These are phyloP conservation scores for Halophytophthora batemanensis DNA, from an alignment of 352 stramenopile species.

Conservation along the genomic window DNA sequence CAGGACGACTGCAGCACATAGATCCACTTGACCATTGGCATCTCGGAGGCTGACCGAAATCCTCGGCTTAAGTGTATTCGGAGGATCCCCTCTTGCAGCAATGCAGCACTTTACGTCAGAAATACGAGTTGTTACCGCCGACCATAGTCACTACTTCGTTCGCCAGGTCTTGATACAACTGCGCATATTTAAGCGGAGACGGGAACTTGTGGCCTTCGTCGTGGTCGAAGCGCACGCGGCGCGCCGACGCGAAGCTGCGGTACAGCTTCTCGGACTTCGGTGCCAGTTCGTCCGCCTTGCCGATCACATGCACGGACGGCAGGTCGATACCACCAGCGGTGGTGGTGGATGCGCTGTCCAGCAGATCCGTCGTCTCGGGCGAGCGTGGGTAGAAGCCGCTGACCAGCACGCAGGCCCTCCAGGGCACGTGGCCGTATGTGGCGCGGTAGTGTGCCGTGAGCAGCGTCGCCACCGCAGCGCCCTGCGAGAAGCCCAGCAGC, in stretches of 20 bases:
- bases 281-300: constrained; percentile 39
- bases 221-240: constrained; percentile 49
- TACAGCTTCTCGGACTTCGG: constrained; percentile 50
- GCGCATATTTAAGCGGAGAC: constrained; percentile 32
- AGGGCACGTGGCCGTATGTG: constrained; percentile 41
- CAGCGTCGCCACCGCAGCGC: constrained; percentile 48
- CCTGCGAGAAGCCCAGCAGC: constrained; percentile 75
- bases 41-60: too few relatives aligned
- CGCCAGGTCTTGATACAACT: constrained; percentile 53
- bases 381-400: constrained; percentile 54
- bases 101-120: too few relatives aligned
- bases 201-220: constrained; percentile 84
- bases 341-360: constrained; percentile 35
- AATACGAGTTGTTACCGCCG: too few relatives aligned
- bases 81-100: too few relatives aligned
- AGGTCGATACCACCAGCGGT: constrained; percentile 41
- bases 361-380: constrained; percentile 43
- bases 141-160: constrained; percentile 35
- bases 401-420: constrained; percentile 63
- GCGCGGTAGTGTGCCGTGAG: constrained; percentile 60
- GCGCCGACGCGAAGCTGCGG: constrained; percentile 33
- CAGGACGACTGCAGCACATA: too few relatives aligned
- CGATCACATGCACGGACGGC: constrained; percentile 68
- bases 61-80: too few relatives aligned
- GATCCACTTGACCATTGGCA: too few relatives aligned